Base-by-base conservation (phyloP, 805 yeast genomes). In the Suhomyces kilbournensis region DNA sequence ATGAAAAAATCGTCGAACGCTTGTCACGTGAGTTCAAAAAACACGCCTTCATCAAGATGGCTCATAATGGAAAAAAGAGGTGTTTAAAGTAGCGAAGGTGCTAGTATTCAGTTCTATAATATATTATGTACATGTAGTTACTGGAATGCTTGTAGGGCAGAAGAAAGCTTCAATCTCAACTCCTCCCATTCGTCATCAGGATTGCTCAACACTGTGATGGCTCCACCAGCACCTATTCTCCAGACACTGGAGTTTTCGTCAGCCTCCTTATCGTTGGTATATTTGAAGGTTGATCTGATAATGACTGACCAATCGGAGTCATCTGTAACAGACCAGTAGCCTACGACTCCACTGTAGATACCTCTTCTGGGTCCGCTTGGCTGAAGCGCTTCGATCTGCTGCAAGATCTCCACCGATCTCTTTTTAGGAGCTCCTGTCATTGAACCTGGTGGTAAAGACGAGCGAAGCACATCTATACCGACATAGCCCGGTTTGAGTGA, bases 341-440 rank as follows among this genome's bases (percentile, higher is more conserved):
- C 99, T 30, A 88, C 85, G 2, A 93, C 94, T 15, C 99, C 99
- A 53, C 97, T 88, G 65, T 94, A 94, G 1, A 93, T 69, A 0
- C 98, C 98, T 61, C 86, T 69, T 60, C 98, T 79, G 8, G 77
- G 76, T 12, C 74, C 74, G 25, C 64, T 69, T 0, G 60, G 54
- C 35, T 80, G 77, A 52, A 72, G 50, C 9, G 68, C 59, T 60
- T 87, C 94, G 5, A 87, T 66, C 0, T 66, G 64, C 54, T 85
- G 88, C 26, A 94, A 74, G 4, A 96, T 67, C 66, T 93, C 94
- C 5, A 94, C 96, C 0, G 97, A 90, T 53, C 97, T 79, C 60
- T 86, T 88, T 71, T 94, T 94, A 2, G 99, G 99, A 0, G 99
- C 99, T 2, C 99, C 99, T 0, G 99, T 94, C 99, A 94, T 94